phyloP scores from a whole-genome alignment of 441 rosid genomes.

The Adansonia grandidieri region DNA sequence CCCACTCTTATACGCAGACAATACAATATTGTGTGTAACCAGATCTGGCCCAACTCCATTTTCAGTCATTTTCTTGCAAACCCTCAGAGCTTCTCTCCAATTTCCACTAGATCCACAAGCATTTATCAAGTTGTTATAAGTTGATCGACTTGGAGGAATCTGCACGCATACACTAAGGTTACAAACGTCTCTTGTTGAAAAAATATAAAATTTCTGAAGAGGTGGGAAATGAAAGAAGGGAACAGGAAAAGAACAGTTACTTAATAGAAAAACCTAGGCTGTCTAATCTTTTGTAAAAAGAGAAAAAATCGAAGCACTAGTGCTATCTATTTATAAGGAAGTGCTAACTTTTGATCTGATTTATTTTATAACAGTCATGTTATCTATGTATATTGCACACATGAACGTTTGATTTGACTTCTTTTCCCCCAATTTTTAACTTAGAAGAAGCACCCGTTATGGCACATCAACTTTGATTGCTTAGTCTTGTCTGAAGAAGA shows the following conservation, averaged over 20 bases:
- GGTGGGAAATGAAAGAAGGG: not conserved
- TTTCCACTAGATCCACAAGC: conserved; percentile 97
- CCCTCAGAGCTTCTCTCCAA: conserved; percentile 86
- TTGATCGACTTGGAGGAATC: conserved; percentile 88
- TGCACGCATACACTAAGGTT: conserved; percentile 45
- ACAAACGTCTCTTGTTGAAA: conserved; percentile 14
- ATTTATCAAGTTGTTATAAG: conserved; percentile 87
- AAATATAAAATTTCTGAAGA: not conserved
- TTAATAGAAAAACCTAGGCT: conserved; percentile 4
- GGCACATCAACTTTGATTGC: conserved; percentile 5
- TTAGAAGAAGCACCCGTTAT: not conserved
- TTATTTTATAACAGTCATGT: not conserved
- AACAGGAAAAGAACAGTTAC: not conserved
- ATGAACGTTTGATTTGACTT: not conserved
- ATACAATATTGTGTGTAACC: conserved; percentile 85
- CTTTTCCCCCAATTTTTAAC: not conserved
- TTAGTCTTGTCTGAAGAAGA: not conserved
- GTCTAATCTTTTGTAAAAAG: not conserved
- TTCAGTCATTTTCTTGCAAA: conserved; percentile 91
- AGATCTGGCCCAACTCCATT: conserved; percentile 96
- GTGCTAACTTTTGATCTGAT: not conserved
- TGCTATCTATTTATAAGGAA: not conserved
- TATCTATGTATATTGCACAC: not conserved
- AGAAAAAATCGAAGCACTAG: not conserved
- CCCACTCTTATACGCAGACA: conserved; percentile 86